Evolutionary conservation across 495 filamentous ascomycete species (phyloP).

Genomic region (Aspergillus kassunensis): DNA sequence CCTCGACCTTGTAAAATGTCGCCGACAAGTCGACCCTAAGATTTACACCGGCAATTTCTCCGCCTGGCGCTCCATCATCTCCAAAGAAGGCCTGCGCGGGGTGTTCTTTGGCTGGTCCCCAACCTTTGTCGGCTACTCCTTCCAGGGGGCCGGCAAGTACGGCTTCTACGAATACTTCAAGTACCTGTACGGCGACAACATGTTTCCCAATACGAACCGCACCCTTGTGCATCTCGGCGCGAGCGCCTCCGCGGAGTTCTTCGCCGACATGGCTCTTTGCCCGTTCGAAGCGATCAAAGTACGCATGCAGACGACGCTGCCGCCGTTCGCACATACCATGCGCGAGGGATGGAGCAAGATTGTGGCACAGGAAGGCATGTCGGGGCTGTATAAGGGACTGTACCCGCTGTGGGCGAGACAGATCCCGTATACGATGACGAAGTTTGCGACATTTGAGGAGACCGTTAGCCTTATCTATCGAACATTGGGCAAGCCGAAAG

Average conservation of each 20-base stretch:
- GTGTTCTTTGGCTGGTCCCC: conserved; percentile 72
- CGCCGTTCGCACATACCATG: conserved; percentile 58
- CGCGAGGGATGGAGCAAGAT: conserved; percentile 62
- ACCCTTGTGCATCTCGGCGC: conserved; percentile 63
- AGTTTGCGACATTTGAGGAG: conserved; percentile 71
- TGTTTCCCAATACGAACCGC: conserved; percentile 59
- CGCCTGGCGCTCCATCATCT: conserved; percentile 63
- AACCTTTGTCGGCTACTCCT: conserved; percentile 65
- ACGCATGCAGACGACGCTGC: conserved; percentile 67
- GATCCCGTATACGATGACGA: conserved; percentile 74
- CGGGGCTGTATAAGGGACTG: conserved; percentile 63
- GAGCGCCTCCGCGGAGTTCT: conserved; percentile 62
- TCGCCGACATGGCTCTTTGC: conserved; percentile 65
- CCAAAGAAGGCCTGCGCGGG: conserved; percentile 61
- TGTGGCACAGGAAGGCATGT: conserved; percentile 54
- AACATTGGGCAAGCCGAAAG: conserved; percentile 61
- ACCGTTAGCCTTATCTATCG: conserved; percentile 61
- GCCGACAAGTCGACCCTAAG: conserved; percentile 67
- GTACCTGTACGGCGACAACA: conserved; percentile 60
- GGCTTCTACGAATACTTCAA: conserved; percentile 76
- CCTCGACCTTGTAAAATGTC: conserved; percentile 65
- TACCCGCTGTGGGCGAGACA: conserved; percentile 68
- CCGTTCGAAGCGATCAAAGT: conserved; percentile 71
- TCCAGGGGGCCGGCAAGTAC: conserved; percentile 76
- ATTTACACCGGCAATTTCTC: conserved; percentile 65